These are phyloP conservation scores for Jacaranda mimosifolia DNA, from an alignment of 257 asterid species.

Conservation along the genomic window DNA sequence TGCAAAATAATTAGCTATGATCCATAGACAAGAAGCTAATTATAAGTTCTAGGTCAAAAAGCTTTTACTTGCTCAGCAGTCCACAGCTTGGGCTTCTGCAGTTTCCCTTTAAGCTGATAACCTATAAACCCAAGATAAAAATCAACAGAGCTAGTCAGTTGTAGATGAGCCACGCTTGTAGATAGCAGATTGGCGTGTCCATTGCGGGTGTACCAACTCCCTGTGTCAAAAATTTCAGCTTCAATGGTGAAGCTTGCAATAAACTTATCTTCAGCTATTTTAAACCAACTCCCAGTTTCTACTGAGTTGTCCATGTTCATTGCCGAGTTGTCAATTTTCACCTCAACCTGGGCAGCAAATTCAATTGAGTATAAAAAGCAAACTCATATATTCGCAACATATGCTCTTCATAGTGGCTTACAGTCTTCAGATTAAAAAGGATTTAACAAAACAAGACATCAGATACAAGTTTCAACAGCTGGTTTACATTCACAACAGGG, in stretches of 20 bases:
- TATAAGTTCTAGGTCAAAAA: slow-evolving; percentile 31
- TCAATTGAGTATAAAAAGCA: slow-evolving; percentile 23
- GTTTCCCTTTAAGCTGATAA: slow-evolving; percentile 69
- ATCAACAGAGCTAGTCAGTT: slow-evolving; percentile 61
- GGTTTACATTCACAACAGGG: not conserved
- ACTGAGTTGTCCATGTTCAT: slow-evolving; percentile 57
- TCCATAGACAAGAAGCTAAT: slow-evolving; percentile 22
- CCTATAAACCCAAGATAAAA: slow-evolving; percentile 78
- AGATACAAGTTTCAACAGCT: slow-evolving; percentile 3
- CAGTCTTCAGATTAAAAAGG: slow-evolving; percentile 18
- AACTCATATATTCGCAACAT: slow-evolving; percentile 12
- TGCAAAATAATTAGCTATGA: not conserved
- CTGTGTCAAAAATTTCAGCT: slow-evolving; percentile 80
- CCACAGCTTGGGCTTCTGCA: slow-evolving; percentile 89
- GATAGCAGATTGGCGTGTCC: slow-evolving; percentile 60
- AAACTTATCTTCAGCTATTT: slow-evolving; percentile 52
- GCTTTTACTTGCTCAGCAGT: slow-evolving; percentile 82
- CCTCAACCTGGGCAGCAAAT: slow-evolving; percentile 76
- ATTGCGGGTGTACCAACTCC: slow-evolving; percentile 52
- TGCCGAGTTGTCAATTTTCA: slow-evolving; percentile 68
- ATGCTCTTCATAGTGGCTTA: slow-evolving; percentile 13
- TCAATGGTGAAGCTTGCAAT: slow-evolving; percentile 68
- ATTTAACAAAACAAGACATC: slow-evolving; percentile 24
- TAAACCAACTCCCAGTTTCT: slow-evolving; percentile 57
- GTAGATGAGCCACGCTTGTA: slow-evolving; percentile 60